A percentile compares a stretch with the other conserved stretches of the same genome.
Evolutionary conservation across 179 eudicot genomes (phyloP).

Genomic region (Sideroxylon spinosum): DNA sequence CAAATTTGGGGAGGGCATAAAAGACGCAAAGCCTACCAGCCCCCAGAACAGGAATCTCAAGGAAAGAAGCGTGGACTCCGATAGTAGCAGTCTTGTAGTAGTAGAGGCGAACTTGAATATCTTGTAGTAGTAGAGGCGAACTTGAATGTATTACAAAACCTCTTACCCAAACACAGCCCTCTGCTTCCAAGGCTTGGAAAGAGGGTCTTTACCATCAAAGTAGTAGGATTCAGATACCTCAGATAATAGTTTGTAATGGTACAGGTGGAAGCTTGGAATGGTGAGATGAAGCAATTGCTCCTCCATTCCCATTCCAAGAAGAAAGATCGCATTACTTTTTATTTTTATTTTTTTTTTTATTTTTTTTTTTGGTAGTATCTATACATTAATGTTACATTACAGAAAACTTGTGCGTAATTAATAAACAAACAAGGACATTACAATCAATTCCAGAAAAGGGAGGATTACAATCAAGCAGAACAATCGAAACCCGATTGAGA

Average conservation of each 20-base stretch:
- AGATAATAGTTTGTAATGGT: not conserved
- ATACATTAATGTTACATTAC: too few relatives aligned
- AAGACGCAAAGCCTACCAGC: slow-evolving; percentile 74
- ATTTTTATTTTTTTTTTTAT: too few relatives aligned
- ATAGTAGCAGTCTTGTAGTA: not conserved
- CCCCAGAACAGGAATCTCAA: slow-evolving; percentile 74
- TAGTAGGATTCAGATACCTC: slow-evolving; percentile 11
- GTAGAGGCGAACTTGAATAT: not conserved
- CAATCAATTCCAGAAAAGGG: too few relatives aligned
- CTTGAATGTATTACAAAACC: too few relatives aligned
- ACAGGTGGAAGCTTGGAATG: not conserved
- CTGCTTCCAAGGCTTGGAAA: slow-evolving; percentile 28
- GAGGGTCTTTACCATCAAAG: slow-evolving; percentile 28
- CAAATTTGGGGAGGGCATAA: slow-evolving; percentile 86
- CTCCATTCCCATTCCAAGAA: too few relatives aligned
- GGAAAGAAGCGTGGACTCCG: slow-evolving; percentile 38
- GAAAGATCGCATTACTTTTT: too few relatives aligned
- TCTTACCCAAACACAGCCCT: not conserved
- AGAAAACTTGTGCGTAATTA: too few relatives aligned
- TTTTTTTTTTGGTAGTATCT: too few relatives aligned
- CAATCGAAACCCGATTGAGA: too few relatives aligned
- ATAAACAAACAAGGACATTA: too few relatives aligned
- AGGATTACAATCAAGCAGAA: too few relatives aligned
- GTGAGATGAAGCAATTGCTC: slow-evolving; percentile 5
- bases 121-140: not conserved